Conservation (phyloP, 2,329 filamentous ascomycete genomes). For the Aureobasidium musti region DNA sequence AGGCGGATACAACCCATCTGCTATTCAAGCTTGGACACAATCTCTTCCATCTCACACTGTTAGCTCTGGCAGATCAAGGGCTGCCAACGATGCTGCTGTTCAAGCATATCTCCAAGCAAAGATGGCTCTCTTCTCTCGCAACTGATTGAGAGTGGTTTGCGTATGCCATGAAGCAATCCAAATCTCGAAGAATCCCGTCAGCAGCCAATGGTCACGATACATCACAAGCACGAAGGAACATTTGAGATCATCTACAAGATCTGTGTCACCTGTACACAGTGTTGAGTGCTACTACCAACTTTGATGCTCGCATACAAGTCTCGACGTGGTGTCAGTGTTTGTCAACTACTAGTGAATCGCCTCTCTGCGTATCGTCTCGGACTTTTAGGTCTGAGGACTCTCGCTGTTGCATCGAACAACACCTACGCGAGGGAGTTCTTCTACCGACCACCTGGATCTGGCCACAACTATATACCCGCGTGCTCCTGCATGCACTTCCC, state of each 20-base stretch:
- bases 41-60: conserved; percentile 20
- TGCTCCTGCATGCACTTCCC: background rate
- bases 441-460: background rate
- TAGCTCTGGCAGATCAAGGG: background rate
- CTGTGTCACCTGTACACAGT: too few relatives aligned
- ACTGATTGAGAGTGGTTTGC: conserved; percentile 9
- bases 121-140: conserved; percentile 40
- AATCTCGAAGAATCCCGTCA: background rate
- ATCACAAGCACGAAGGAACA: background rate
- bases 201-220: background rate
- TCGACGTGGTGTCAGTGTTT: background rate
- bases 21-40: conserved; percentile 32
- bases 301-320: background rate
- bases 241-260: background rate
- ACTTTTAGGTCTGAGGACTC: background rate
- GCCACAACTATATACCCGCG: too few relatives aligned
- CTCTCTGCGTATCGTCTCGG: background rate
- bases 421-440: background rate
- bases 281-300: background rate
- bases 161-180: background rate
- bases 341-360: background rate
- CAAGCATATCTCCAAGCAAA: conserved; percentile 43
- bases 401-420: background rate
- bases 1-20: conserved; percentile 30
- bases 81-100: conserved; percentile 35